A percentile compares a stretch with the other conserved stretches of the same genome.
phyloP scores from a whole-genome alignment of 2,329 filamentous ascomycete species.

The Neurospora sp. region DNA sequence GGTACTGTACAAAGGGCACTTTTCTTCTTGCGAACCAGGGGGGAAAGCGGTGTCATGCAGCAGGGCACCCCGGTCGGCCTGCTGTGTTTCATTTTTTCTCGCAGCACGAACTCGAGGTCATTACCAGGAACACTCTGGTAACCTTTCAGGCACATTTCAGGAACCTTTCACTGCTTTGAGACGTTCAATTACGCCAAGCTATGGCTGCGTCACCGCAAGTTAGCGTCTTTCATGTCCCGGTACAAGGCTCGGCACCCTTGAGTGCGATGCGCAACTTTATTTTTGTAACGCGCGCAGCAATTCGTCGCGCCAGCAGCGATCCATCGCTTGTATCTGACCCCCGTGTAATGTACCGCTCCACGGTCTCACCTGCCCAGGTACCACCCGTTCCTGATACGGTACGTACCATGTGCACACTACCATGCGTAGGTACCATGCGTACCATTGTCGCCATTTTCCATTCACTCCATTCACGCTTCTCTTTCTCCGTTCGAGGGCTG shows the following conservation, averaged over 20 bases:
- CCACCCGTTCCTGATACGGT: neutral
- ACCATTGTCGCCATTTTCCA: neutral
- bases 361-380: slow-evolving; percentile 8
- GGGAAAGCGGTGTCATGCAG: slow-evolving; percentile 11
- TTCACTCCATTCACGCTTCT: neutral
- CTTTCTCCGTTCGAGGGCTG: neutral
- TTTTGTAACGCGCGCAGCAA: slow-evolving; percentile 8
- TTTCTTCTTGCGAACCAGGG: slow-evolving; percentile 10
- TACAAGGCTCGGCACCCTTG: slow-evolving; percentile 7
- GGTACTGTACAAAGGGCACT: slow-evolving; percentile 10
- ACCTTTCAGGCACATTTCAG: neutral
- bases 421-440: slow-evolving; percentile 1
- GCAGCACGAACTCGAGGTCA: slow-evolving; percentile 14
- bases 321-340: slow-evolving; percentile 7
- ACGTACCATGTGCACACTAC: slow-evolving; percentile 7
- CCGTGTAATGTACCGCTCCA: slow-evolving; percentile 10
- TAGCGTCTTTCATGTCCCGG: slow-evolving; percentile 4
- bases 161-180: slow-evolving; percentile 5
- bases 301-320: slow-evolving; percentile 1
- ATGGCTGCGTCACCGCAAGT: slow-evolving; percentile 22
- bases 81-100: slow-evolving; percentile 18
- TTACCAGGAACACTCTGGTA: neutral
- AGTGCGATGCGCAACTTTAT: slow-evolving; percentile 5
- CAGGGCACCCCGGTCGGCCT: slow-evolving; percentile 14
- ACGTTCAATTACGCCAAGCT: slow-evolving; percentile 15